These are phyloP conservation scores for Cordia subcordata DNA, from an alignment of 257 asterid species.

Conservation along the genomic window DNA sequence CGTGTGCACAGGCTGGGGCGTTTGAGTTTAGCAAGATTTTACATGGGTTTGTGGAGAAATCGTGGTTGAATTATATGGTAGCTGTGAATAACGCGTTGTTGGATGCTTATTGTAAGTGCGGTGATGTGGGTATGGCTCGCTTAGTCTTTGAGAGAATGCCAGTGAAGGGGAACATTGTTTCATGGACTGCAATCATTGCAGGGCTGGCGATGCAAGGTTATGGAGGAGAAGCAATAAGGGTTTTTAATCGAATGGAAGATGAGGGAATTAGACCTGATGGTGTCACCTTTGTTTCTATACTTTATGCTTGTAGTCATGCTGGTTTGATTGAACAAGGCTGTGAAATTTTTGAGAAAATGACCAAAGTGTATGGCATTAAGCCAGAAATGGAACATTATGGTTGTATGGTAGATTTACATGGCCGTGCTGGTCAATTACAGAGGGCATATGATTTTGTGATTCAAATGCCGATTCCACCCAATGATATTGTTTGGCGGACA, in stretches of 20 bases:
- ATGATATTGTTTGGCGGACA: constrained; percentile 75
- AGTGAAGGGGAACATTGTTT: constrained; percentile 49
- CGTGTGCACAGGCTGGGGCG: constrained; percentile 76
- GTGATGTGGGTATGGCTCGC: constrained; percentile 64
- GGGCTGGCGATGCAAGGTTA: constrained; percentile 82
- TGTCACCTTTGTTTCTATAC: constrained; percentile 47
- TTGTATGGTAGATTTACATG: constrained; percentile 88
- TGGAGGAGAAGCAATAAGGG: constrained; percentile 59
- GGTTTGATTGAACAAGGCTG: constrained; percentile 65
- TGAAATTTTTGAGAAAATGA: constrained; percentile 53
- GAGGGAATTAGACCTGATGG: constrained; percentile 64
- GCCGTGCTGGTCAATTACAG: constrained; percentile 62
- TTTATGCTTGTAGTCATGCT: constrained; percentile 86
- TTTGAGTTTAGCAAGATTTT: constrained; percentile 52
- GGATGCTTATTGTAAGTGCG: constrained; percentile 78
- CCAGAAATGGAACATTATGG: constrained; percentile 84
- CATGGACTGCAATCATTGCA: constrained; percentile 74
- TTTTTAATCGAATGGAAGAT: constrained; percentile 60
- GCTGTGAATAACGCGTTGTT: constrained; percentile 70
- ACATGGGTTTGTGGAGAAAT: constrained; percentile 65
- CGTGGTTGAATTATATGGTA: constrained; percentile 53
- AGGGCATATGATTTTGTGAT: constrained; percentile 60
- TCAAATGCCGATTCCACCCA: constrained; percentile 67
- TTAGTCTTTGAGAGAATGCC: constrained; percentile 59
- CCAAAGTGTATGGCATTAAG: constrained; percentile 36